Evolutionary conservation across 768 basidiomycete species (phyloP).

Genomic region (Leucogyrophana mollusca): DNA sequence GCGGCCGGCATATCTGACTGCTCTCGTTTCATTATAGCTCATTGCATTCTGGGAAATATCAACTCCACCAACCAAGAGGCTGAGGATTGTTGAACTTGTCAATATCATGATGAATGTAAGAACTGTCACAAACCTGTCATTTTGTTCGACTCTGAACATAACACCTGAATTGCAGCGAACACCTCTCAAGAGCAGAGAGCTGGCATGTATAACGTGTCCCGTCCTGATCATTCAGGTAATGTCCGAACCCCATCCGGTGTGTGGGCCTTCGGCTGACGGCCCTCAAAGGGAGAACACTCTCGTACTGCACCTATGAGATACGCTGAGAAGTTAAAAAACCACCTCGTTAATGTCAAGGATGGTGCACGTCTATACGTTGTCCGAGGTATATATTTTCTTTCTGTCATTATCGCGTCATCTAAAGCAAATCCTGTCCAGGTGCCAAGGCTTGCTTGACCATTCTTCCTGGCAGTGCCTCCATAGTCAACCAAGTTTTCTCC

Average conservation of each 20-base stretch:
- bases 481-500: slow-evolving; percentile 60
- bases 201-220: slow-evolving; percentile 57
- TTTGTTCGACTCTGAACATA: too few species aligned
- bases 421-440: slow-evolving; percentile 34
- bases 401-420: not conserved
- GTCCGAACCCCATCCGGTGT: too few species aligned
- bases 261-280: too few species aligned
- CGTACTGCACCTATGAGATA: slow-evolving; percentile 51
- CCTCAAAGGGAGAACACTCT: slow-evolving; percentile 57
- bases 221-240: slow-evolving; percentile 71
- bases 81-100: slow-evolving; percentile 49
- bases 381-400: slow-evolving; percentile 46
- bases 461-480: slow-evolving; percentile 52
- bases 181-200: slow-evolving; percentile 45
- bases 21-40: slow-evolving; percentile 40
- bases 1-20: not conserved
- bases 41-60: slow-evolving; percentile 62
- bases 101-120: slow-evolving; percentile 63
- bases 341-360: slow-evolving; percentile 44
- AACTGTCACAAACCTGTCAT: not conserved
- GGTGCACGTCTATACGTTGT: slow-evolving; percentile 57
- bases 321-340: slow-evolving; percentile 52
- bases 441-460: slow-evolving; percentile 55
- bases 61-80: slow-evolving; percentile 53
- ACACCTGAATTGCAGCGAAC: slow-evolving; percentile 47